Conservation (phyloP, 192 early-diverging fungal species). For the Chytriomyces sp. region DNA sequence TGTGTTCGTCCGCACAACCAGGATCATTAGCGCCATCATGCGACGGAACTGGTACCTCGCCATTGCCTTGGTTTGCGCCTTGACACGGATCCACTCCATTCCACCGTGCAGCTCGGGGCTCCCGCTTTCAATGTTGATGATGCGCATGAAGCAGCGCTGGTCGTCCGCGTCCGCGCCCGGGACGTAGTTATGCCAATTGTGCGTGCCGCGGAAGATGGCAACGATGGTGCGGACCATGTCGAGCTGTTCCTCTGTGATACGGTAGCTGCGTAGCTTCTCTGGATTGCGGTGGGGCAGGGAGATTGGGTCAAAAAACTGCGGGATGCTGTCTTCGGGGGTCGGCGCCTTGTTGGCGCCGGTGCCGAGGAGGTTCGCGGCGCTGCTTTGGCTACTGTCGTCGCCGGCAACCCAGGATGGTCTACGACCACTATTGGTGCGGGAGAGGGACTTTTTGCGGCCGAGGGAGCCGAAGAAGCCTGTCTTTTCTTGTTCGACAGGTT, state of each 20-base stretch:
- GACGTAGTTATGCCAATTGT: slow-evolving; percentile 49
- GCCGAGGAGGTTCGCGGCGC: not conserved
- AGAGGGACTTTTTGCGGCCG: not conserved
- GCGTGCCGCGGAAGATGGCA: slow-evolving; percentile 37
- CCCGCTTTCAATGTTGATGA: slow-evolving; percentile 42
- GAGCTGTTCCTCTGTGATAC: slow-evolving; percentile 33
- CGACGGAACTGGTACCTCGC: slow-evolving; percentile 43
- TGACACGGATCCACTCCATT: slow-evolving; percentile 46
- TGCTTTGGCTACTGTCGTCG: no score
- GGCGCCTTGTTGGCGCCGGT: not conserved
- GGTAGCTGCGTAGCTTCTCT: slow-evolving; percentile 32
- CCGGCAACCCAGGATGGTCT: not conserved
- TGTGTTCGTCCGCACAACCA: slow-evolving; percentile 43
- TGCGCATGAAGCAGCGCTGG: slow-evolving; percentile 37
- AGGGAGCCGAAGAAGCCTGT: not conserved
- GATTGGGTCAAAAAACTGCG: slow-evolving; percentile 47
- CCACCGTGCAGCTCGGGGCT: slow-evolving; percentile 36
- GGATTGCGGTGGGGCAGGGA: slow-evolving; percentile 36
- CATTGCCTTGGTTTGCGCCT: slow-evolving; percentile 34
- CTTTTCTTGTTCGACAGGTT: not conserved
- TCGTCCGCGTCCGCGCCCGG: slow-evolving; percentile 35
- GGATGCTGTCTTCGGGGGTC: not conserved
- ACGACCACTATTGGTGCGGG: not conserved
- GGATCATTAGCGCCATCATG: slow-evolving; percentile 37
- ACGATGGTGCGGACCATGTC: slow-evolving; percentile 29